Percentiles rank a stretch among this genome's conserved stretches.
phyloP scores from a whole-genome alignment of 2,329 filamentous ascomycete genomes.

The Cryphonectria japonica region DNA sequence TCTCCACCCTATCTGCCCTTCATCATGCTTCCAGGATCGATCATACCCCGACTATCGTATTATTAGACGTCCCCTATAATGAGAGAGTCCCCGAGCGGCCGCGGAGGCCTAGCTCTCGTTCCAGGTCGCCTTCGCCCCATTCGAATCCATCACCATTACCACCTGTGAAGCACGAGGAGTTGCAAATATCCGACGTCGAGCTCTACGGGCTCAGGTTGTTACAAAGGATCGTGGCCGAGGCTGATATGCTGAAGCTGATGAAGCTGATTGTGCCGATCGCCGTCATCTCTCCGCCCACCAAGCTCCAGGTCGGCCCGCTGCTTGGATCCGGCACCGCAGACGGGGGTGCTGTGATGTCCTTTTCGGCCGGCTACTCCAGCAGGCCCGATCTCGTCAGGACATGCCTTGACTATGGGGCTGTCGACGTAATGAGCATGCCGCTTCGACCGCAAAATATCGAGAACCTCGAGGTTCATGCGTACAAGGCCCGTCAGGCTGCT shows the following conservation, averaged over 20 bases:
- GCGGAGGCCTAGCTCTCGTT: conserved; percentile 32
- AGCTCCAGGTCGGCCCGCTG: conserved; percentile 15
- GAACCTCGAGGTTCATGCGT: conserved; percentile 79
- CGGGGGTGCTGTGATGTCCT: conserved; percentile 10
- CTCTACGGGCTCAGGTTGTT: conserved; percentile 59
- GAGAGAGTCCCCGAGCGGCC: conserved; percentile 46
- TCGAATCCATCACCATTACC: conserved; percentile 39
- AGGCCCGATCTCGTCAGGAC: conserved; percentile 44
- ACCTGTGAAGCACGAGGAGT: conserved; percentile 32
- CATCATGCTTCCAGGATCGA: conserved; percentile 57
- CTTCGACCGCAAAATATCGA: conserved; percentile 74
- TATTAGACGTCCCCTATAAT: conserved; percentile 60
- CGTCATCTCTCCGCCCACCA: conserved; percentile 43
- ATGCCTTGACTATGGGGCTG: conserved; percentile 83
- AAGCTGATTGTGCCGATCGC: conserved; percentile 62
- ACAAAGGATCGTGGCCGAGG: conserved; percentile 61
- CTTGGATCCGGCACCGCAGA: conserved; percentile 10
- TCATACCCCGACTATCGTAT: conserved; percentile 59
- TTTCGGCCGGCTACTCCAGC: conserved; percentile 7
- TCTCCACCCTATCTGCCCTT: conserved; percentile 56
- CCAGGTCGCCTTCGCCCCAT: conserved; percentile 51
- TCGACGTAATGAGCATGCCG: conserved; percentile 83
- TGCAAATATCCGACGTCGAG: conserved; percentile 48
- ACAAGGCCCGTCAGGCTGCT: conserved; percentile 78
- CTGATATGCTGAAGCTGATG: conserved; percentile 58